Base-by-base conservation (phyloP, 2,329 filamentous ascomycete genomes). In the Calonectria crousiana region DNA sequence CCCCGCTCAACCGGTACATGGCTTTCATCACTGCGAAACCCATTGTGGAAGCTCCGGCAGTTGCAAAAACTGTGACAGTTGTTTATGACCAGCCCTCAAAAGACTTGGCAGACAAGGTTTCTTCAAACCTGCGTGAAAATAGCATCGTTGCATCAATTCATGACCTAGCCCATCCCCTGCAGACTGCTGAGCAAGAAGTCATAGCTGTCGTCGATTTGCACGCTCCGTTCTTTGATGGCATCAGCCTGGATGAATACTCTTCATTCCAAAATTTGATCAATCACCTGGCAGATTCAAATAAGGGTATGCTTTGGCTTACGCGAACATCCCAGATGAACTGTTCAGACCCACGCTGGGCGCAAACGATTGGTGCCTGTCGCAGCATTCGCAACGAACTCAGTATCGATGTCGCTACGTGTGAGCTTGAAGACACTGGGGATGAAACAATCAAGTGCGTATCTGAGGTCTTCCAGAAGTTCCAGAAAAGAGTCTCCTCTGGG, bases 251-350 rank as follows among this genome's bases (percentile, higher is more conserved):
- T 1, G 34, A 34, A 2, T 62, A 64, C 16, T 11, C 14, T 3
- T 1, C 5, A 10, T 47, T 71, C 26, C 49, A 66, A 9, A 16
- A 20, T 36, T n/a, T 66, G 34, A 18, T 32, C 4, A 47, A 11
- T 13, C 5, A 13, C 6, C 13, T 71, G 18, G 36, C 44, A 18
- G 34, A 56, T 23, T 65, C 66, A 20, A 32, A 23, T 0, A 13
- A 10, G 1, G 52, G 52, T 11, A 49, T 69, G 18, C 71, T 84
- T 2, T 85, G 84, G 83, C 60, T 84, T 2, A 84, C 82, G 0
- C 71, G 75, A 0, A 68, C 77, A 4, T 74, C 71, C 13, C 82
- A 84, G 32, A 64, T 81, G 0, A 38, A 68, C 1, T 83, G 81
- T 44, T 18, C 23, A 3, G 79, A 84, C 28, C 83, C 84, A 0